Evolutionary conservation across 2,329 filamentous ascomycete species (phyloP).

Genomic region (Rhynchosporium secalis): DNA sequence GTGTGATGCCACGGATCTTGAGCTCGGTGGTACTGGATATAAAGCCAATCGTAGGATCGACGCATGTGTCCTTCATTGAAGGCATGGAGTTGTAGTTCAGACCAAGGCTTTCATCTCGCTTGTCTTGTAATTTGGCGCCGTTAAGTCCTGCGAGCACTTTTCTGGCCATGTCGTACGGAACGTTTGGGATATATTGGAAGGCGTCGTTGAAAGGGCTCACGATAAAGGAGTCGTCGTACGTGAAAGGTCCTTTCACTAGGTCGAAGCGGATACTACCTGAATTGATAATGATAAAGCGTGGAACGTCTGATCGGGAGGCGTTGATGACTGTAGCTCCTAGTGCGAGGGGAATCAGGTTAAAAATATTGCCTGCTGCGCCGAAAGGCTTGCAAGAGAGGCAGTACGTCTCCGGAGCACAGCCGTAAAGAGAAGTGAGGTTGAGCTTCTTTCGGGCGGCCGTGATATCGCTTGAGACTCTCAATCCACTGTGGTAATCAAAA

Average conservation of each 20-base stretch:
- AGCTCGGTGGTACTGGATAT: slow-evolving; percentile 24
- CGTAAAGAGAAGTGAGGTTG: slow-evolving; percentile 69
- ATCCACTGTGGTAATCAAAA: slow-evolving; percentile 74
- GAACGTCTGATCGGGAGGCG: slow-evolving; percentile 55
- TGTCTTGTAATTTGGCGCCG: slow-evolving; percentile 42
- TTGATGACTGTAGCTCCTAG: slow-evolving; percentile 68
- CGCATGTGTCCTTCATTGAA: slow-evolving; percentile 41
- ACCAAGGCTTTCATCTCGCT: slow-evolving; percentile 19
- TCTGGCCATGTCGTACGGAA: slow-evolving; percentile 73
- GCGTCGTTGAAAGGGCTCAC: slow-evolving; percentile 83
- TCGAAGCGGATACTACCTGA: slow-evolving; percentile 92
- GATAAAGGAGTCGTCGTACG: slow-evolving; percentile 78
- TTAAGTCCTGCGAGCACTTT: slow-evolving; percentile 63
- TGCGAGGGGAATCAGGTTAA: slow-evolving; percentile 58
- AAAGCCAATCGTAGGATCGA: slow-evolving; percentile 31
- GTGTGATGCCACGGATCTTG: slow-evolving; percentile 32
- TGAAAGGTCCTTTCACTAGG: slow-evolving; percentile 88
- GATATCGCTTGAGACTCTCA: slow-evolving; percentile 70
- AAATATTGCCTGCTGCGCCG: slow-evolving; percentile 71
- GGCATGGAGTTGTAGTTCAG: slow-evolving; percentile 22
- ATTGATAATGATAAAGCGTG: slow-evolving; percentile 76
- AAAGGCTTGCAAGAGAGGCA: slow-evolving; percentile 83
- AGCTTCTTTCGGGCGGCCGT: slow-evolving; percentile 65
- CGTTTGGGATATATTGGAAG: slow-evolving; percentile 73
- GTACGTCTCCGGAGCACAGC: slow-evolving; percentile 74